Percentiles rank a stretch among this genome's conserved stretches.
Evolutionary conservation across 2,329 filamentous ascomycete species (phyloP).

Genomic region (Didymosphaeria variabile): DNA sequence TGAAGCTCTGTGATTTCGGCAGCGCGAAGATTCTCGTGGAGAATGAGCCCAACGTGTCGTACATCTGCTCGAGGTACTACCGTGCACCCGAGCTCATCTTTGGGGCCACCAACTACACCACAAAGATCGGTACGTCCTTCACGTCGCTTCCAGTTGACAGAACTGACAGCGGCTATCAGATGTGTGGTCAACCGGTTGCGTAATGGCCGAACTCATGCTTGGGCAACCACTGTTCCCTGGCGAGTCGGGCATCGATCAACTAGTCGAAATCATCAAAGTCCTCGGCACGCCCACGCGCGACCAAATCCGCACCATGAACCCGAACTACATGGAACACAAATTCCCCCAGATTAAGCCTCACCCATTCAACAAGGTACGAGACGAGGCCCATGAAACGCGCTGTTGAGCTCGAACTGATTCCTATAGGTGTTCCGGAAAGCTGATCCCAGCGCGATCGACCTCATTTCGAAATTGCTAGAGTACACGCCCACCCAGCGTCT

Average conservation of each 20-base stretch:
- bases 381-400: not conserved
- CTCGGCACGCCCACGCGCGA: constrained; percentile 95
- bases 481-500: constrained; percentile 97
- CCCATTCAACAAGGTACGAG: constrained; percentile 86
- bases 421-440: constrained; percentile 91
- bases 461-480: constrained; percentile 92
- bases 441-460: constrained; percentile 88
- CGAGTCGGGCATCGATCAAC: constrained; percentile 97
- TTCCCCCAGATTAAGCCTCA: constrained; percentile 99
- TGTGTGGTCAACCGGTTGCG: constrained; percentile 98
- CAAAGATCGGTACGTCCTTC: constrained; percentile 87
- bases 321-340: constrained; percentile 99
- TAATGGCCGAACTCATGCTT: constrained; percentile 99
- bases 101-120: constrained; percentile 98
- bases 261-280: constrained; percentile 99
- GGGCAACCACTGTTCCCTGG: constrained; percentile 97
- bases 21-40: constrained; percentile 98
- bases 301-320: constrained; percentile 99
- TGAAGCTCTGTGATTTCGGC: constrained; percentile 98
- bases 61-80: constrained; percentile 99
- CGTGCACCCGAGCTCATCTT: constrained; percentile 98
- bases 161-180: constrained; percentile 64
- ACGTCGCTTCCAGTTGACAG: constrained; percentile 15
- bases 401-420: constrained; percentile 15
- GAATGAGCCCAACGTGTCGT: constrained; percentile 98